Base-by-base conservation (phyloP, 2,329 filamentous ascomycete species). In the Nigrograna mackinnonii region DNA sequence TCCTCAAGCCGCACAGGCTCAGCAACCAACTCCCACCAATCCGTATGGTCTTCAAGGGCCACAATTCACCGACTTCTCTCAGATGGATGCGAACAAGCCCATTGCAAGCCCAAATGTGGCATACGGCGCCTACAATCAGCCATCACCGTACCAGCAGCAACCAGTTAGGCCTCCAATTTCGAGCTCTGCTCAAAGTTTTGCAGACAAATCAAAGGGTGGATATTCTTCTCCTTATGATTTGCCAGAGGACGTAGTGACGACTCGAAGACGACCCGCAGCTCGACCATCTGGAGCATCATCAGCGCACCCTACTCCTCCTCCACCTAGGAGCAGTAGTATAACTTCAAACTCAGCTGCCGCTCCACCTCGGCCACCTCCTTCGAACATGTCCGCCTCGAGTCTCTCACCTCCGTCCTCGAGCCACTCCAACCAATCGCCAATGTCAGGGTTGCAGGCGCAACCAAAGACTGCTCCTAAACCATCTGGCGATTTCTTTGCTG, bases 211-310 rank as follows among this genome's bases (percentile, higher is more conserved):
- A 3, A 97, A 95, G 69, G 89, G 89, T 42, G 91, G 92, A 6
- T 99, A 99, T 65, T 80, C 86, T 36, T 97, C 92, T 16, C 94
- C 94, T 0, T 99, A 96, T 58, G 95, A 99, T 70, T 77, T 99
- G 16, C 94, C 94, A 4, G 89, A 94, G 70, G 92, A 96, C 41
- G 80, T 99, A 21, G 80, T 87, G 20, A 87, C 86, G 54, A 83
- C 77, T 19, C 86, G 58, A 77, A 84, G 66, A 85, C 87, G 73
- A 43, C 55, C 62, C 28, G 56, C 60, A 19, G 56, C 56, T 40
- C 55, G 65, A 37, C 41, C n/a, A n/a, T n/a, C 57, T 19, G 41
- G 42, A 34, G 41, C 55, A 9, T 42, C 48, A 32, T 39, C 57
- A 7, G 39, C 61, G n/a, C 55, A 36, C 12, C 22, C 34, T 12